Percentiles rank a stretch among this genome's conserved stretches.
phyloP scores from a whole-genome alignment of 1,284 basidiomycete species.

The Vanrija sp. region DNA sequence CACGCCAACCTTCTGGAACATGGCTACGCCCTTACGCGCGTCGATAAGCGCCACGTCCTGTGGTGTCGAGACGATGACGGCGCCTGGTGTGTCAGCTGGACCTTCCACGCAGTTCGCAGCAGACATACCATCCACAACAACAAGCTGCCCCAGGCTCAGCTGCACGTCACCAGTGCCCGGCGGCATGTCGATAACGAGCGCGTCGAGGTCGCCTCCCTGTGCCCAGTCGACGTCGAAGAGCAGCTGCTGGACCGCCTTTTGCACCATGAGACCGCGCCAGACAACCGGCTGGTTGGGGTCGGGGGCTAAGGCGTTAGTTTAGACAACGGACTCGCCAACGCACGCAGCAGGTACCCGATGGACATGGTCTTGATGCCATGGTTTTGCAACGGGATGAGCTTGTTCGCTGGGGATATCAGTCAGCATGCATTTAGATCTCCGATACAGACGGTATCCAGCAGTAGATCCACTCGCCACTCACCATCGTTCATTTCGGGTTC shows the following conservation, averaged over 20 bases:
- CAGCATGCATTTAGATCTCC: background rate
- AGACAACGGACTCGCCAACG: slow-evolving; percentile 5
- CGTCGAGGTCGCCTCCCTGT: slow-evolving; percentile 58
- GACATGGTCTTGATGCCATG: slow-evolving; percentile 95
- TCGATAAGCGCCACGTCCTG: slow-evolving; percentile 92
- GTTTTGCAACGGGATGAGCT: slow-evolving; percentile 77
- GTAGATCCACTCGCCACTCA: slow-evolving; percentile 47
- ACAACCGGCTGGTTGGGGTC: slow-evolving; percentile 73
- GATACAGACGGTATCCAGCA: background rate
- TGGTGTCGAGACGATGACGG: slow-evolving; percentile 90
- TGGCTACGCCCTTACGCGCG: slow-evolving; percentile 85
- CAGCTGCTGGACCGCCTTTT: slow-evolving; percentile 92
- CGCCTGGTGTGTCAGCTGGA: slow-evolving; percentile 55
- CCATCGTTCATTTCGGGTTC: slow-evolving; percentile 75
- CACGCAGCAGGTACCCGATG: slow-evolving; percentile 71
- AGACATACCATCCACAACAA: slow-evolving; percentile 70
- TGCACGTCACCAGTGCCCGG: slow-evolving; percentile 97
- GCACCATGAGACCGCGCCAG: slow-evolving; percentile 98
- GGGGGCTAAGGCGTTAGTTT: slow-evolving; percentile 25
- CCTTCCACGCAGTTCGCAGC: background rate
- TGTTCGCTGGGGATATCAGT: slow-evolving; percentile 56
- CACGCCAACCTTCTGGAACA: slow-evolving; percentile 85
- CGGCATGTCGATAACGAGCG: slow-evolving; percentile 93
- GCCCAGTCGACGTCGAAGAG: slow-evolving; percentile 95
- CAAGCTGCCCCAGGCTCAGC: slow-evolving; percentile 85